These are phyloP conservation scores for Ananas comosus DNA, from an alignment of 176 grass and related monocot genomes.

Conservation along the genomic window DNA sequence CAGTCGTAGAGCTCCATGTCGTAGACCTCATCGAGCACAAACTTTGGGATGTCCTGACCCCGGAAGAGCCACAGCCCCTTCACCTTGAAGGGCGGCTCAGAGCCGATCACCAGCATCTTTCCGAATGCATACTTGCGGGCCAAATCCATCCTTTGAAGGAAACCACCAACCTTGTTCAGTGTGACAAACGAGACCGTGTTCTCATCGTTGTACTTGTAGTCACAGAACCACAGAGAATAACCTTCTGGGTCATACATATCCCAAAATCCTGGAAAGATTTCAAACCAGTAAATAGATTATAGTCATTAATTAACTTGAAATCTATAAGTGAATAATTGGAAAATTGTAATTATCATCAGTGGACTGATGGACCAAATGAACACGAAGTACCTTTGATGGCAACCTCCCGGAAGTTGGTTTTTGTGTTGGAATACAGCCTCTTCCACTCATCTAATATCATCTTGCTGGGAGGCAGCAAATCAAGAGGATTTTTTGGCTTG, in stretches of 20 bases:
- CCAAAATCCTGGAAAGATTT: slow-evolving; percentile 72
- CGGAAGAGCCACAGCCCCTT: slow-evolving; percentile 85
- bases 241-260: slow-evolving; percentile 96
- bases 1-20: slow-evolving; percentile 89
- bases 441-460: slow-evolving; percentile 97
- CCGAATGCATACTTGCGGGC: slow-evolving; percentile 78
- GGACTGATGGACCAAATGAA: not conserved
- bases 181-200: slow-evolving; percentile 84
- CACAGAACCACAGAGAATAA: slow-evolving; percentile 95
- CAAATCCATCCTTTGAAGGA: slow-evolving; percentile 92
- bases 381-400: slow-evolving; percentile 64
- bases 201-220: slow-evolving; percentile 99
- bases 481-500: slow-evolving; percentile 77
- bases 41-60: slow-evolving; percentile 57
- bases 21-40: slow-evolving; percentile 67
- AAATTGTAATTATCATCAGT: too few species aligned
- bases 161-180: slow-evolving; percentile 89
- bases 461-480: slow-evolving; percentile 73
- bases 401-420: slow-evolving; percentile 84
- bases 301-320: too few species aligned
- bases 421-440: slow-evolving; percentile 75
- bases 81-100: slow-evolving; percentile 58
- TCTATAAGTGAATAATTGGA: too few species aligned
- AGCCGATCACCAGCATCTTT: slow-evolving; percentile 81
- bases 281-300: too few species aligned